Evolutionary conservation across 2,329 filamentous ascomycete species (phyloP), one percentile per base, ranked within the genome.

Genomic region (Pochonia chlamydosporia): DNA sequence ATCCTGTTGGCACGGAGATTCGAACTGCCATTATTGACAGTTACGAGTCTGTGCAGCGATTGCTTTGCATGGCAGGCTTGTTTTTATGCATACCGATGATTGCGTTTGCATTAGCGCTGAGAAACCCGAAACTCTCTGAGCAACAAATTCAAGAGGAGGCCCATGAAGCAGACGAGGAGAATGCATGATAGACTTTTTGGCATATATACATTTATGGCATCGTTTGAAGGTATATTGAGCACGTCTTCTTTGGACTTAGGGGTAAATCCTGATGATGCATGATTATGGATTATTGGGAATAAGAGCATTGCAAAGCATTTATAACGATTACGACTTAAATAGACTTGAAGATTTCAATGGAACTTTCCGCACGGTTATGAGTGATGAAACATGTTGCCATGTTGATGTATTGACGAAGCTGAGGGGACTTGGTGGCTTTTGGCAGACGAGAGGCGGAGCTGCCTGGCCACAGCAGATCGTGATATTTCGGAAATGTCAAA

Each of bases 21-120:
- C 64, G 73, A 30, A 50, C 50, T 1, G 71, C 68, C 31, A 70
- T 76, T 23, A 70, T 76, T 35, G 50, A 52, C 14, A 67, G 71
- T 39, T 76, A 76, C 53, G 60, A 66, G 43, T 59, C 70, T 30
- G 65, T 72, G 1, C 73, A 76, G 61, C 57, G 63, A 3, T 52
- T 74, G 4, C 65, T 76, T 1, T 70, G 64, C 49, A 66, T 74
- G 35, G 67, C 70, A 0, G 73, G 71, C 6, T 67, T 76, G 25
- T 69, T 63, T 33, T 52, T 76, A 7, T 72, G 69, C 23, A 63
- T 74, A 13, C 73, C 72, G 4, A 68, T 75, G 57, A 70, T 76
- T 51, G 64, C 47, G 0, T 72, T 75, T 49, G 71, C 73, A 1
- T 50, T 69, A 31, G 59, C 59, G 5, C 53, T 76, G 36, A 59